Conservation (phyloP, 75 land plant genomes). For the Cunninghamia lanceolata region DNA sequence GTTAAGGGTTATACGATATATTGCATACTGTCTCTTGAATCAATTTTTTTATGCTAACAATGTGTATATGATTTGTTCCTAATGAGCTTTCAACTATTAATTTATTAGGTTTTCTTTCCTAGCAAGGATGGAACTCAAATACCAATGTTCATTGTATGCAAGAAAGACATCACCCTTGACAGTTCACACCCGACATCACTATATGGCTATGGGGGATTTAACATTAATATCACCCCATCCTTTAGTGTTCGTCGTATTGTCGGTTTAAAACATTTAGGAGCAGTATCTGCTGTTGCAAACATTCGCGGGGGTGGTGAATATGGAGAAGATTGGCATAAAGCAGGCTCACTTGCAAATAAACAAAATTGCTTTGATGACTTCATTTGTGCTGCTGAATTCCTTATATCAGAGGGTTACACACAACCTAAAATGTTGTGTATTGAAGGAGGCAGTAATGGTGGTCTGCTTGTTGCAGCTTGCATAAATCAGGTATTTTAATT, state of each 20-base stretch:
- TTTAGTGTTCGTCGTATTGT: slow-evolving; percentile 69
- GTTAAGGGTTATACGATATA: neutral
- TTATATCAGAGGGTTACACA: slow-evolving; percentile 78
- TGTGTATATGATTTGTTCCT: neutral
- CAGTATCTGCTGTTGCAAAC: slow-evolving; percentile 78
- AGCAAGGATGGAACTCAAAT: slow-evolving; percentile 92
- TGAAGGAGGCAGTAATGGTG: slow-evolving; percentile 99
- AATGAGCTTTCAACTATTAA: neutral
- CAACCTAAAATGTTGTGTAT: slow-evolving; percentile 74
- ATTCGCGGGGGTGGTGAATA: slow-evolving; percentile 99
- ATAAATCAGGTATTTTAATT: slow-evolving; percentile 80
- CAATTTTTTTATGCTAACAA: neutral
- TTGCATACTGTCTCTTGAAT: neutral
- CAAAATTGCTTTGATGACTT: slow-evolving; percentile 99
- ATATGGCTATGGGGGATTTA: slow-evolving; percentile 97
- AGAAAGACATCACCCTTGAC: slow-evolving; percentile 54
- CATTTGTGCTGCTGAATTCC: slow-evolving; percentile 75
- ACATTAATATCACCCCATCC: slow-evolving; percentile 72
- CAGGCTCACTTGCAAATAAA: slow-evolving; percentile 85
- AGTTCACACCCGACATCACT: slow-evolving; percentile 77
- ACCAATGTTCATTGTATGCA: slow-evolving; percentile 88
- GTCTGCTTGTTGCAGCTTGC: slow-evolving; percentile 93
- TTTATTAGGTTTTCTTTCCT: slow-evolving; percentile 66
- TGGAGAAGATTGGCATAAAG: slow-evolving; percentile 98
- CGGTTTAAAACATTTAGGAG: slow-evolving; percentile 51